Evolutionary conservation across 73 alveolate species (phyloP).

Genomic region (Diophrys appendiculata): DNA sequence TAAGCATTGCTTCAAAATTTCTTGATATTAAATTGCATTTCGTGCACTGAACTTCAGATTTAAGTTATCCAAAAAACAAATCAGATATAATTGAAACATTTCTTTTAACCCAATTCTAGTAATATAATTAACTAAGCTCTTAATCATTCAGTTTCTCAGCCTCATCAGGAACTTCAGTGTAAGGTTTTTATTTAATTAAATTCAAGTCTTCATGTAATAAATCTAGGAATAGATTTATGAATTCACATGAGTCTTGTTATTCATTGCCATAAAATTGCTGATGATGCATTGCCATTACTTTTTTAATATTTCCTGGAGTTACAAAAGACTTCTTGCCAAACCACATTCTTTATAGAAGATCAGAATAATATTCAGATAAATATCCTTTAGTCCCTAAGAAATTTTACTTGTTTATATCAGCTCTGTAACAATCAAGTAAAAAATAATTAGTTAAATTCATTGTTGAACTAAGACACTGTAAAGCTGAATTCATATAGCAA

Average conservation of each 20-base stretch:
- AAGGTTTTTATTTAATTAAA: slow-evolving; percentile 81
- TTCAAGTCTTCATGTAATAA: slow-evolving; percentile 96
- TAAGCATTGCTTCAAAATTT: slow-evolving; percentile 91
- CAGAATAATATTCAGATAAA: slow-evolving; percentile 63
- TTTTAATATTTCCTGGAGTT: slow-evolving; percentile 69
- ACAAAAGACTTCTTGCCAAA: slow-evolving; percentile 61
- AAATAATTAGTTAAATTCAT: slow-evolving; percentile 79
- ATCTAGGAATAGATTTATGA: slow-evolving; percentile 89
- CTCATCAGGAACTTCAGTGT: slow-evolving; percentile 21
- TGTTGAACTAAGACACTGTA: slow-evolving; percentile 84
- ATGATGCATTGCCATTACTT: slow-evolving; percentile 54
- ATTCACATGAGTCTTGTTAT: slow-evolving; percentile 90
- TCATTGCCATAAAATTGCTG: slow-evolving; percentile 66
- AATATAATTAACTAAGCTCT: slow-evolving; percentile 78
- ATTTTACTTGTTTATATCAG: slow-evolving; percentile 83
- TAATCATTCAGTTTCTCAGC: slow-evolving; percentile 70
- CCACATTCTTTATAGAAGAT: slow-evolving; percentile 77
- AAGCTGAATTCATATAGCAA: slow-evolving; percentile 97
- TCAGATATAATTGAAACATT: slow-evolving; percentile 89
- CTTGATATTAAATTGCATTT: slow-evolving; percentile 74
- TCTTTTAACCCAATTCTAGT: slow-evolving; percentile 82
- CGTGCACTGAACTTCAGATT: slow-evolving; percentile 87
- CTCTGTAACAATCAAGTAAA: slow-evolving; percentile 50
- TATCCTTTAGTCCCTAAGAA: slow-evolving; percentile 91
- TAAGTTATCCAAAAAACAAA: slow-evolving; percentile 88